A percentile compares a stretch with the other conserved stretches of the same genome.
Conservation (phyloP, 2,329 filamentous ascomycete genomes). For the Xylaria digitata region DNA sequence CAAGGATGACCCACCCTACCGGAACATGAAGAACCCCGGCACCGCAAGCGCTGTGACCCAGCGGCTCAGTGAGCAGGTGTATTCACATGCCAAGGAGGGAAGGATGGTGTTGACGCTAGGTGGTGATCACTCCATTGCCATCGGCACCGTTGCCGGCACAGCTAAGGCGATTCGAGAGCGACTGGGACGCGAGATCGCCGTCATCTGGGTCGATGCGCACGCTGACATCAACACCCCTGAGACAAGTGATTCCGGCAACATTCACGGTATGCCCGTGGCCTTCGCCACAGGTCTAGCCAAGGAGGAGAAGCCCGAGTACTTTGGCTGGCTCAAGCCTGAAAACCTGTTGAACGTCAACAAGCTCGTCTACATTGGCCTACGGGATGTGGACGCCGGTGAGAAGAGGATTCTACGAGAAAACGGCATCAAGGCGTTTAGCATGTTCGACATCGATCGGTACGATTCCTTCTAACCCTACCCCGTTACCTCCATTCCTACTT, state of each 20-base stretch:
- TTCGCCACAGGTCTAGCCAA: slow-evolving; percentile 88
- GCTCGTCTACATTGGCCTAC: slow-evolving; percentile 94
- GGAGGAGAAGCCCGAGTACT: slow-evolving; percentile 80
- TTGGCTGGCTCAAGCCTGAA: slow-evolving; percentile 87
- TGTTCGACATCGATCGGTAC: slow-evolving; percentile 96
- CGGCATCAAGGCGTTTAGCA: slow-evolving; percentile 94
- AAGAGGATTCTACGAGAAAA: slow-evolving; percentile 91
- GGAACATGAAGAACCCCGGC: slow-evolving; percentile 93
- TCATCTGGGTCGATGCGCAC: slow-evolving; percentile 99
- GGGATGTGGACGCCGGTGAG: slow-evolving; percentile 93
- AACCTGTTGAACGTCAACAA: slow-evolving; percentile 79
- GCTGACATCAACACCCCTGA: slow-evolving; percentile 98
- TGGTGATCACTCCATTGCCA: slow-evolving; percentile 95
- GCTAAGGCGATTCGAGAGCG: slow-evolving; percentile 88
- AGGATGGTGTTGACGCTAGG: slow-evolving; percentile 92
- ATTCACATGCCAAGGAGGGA: slow-evolving; percentile 83
- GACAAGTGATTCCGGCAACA: slow-evolving; percentile 87
- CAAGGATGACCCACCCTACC: slow-evolving; percentile 78
- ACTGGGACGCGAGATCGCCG: slow-evolving; percentile 83
- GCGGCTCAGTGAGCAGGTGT: slow-evolving; percentile 84
- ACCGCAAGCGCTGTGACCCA: slow-evolving; percentile 87
- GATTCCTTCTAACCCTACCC: slow-evolving; percentile 39
- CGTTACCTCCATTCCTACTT: background rate
- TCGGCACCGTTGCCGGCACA: slow-evolving; percentile 89
- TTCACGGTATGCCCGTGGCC: slow-evolving; percentile 97